These are phyloP conservation scores for Austroboletus sp. DNA, from an alignment of 1,284 basidiomycete genomes.

Conservation along the genomic window DNA sequence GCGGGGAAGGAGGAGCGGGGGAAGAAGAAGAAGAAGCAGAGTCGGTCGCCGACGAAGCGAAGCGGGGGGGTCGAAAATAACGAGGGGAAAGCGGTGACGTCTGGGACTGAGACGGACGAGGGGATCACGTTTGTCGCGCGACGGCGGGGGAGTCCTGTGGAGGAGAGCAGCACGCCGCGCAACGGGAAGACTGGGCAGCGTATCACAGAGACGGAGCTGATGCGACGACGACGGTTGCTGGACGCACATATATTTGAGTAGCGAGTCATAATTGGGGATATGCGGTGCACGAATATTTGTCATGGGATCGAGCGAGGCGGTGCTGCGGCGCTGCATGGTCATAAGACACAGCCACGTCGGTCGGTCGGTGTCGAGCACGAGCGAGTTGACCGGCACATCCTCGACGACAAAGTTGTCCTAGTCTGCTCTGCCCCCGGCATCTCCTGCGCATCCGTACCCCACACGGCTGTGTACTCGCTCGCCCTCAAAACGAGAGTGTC, in stretches of 20 bases:
- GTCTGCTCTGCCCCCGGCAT: conserved; percentile 13
- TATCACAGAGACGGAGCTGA: conserved; percentile 71
- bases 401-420: conserved; percentile 3
- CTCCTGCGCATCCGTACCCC: conserved; percentile 6
- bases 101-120: conserved; percentile 61
- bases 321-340: conserved; percentile 32
- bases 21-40: conserved; percentile 17
- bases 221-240: conserved; percentile 65
- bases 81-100: conserved; percentile 29
- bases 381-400: conserved; percentile 3
- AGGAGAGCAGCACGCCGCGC: conserved; percentile 31
- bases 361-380: conserved; percentile 17
- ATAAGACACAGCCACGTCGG: conserved; percentile 33
- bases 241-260: conserved; percentile 51
- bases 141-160: conserved; percentile 34
- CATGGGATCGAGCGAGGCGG: conserved; percentile 15
- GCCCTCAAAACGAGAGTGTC: too few species aligned
- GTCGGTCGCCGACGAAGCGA: conserved; percentile 24
- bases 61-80: background rate
- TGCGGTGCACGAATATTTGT: conserved; percentile 6
- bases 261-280: background rate
- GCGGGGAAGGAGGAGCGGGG: conserved; percentile 19
- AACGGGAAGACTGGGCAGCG: conserved; percentile 54
- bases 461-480: conserved; percentile 15
- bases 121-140: conserved; percentile 66